Evolutionary conservation across 2,329 filamentous ascomycete genomes (phyloP), one percentile per base, ranked within the genome.

Genomic region (Fusarium sp.): DNA sequence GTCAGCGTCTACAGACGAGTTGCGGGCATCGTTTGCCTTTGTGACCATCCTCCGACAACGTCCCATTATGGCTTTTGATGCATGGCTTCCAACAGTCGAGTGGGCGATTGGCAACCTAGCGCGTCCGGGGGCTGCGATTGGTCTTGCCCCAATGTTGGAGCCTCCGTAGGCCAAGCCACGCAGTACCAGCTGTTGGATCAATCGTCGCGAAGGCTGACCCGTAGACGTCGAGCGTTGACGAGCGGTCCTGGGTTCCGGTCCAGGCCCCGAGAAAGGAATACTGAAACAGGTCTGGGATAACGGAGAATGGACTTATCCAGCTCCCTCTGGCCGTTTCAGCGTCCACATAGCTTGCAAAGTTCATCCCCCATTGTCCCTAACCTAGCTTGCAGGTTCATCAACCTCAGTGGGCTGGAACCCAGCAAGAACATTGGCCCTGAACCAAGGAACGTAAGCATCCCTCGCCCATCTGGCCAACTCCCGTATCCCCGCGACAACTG

Each of bases 371-470:
- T 7, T 5, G 13, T 36, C 24, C 24, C 18, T 9, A 36, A 33
- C 10, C 3, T 18, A 3, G 22, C 24, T 36, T 13, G n/a, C 2
- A 22, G 1, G 14, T 18, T 68, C 55, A 68, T 62, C 63, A 0
- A 9, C 38, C 16, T 39, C 51, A 4, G 18, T 22, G 1, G 31
- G 11, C 35, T 35, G 56, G 6, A 68, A 68, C 15, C 65, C 56
- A 20, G 3, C 47, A 5, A 68, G 33, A 2, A 68, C 44, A 33
- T 56, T 56, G 6, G 42, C 38, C 12, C 31, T 59, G 13, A 75
- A 75, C 70, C 72, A 75, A 24, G 72, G 73, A 14, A 63, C 36
- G 6, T 75, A 75, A 18, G 65, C 45, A 24, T 73, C 65, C 13
- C 41, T 58, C 15, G 58, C 55, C 72, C 72, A 75, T 22, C 36